A percentile compares a stretch with the other conserved stretches of the same genome.
Evolutionary conservation across 768 basidiomycete species (phyloP).

Genomic region (Russula emetica): DNA sequence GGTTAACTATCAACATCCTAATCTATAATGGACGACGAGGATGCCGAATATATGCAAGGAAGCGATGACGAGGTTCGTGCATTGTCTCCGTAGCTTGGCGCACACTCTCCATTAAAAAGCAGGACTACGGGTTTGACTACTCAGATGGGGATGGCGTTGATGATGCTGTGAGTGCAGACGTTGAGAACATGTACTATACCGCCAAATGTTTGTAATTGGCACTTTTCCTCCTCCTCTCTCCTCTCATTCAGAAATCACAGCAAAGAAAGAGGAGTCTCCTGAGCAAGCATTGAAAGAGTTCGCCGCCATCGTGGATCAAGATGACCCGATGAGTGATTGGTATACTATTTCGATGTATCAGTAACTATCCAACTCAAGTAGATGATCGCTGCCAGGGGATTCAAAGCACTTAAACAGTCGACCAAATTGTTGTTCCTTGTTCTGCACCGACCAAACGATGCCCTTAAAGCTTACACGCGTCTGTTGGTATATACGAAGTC

Average conservation of each 20-base stretch:
- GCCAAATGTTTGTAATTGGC: slow-evolving; percentile 75
- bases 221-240: background rate
- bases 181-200: slow-evolving; percentile 98
- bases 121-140: slow-evolving; percentile 97
- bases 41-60: slow-evolving; percentile 91
- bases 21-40: slow-evolving; percentile 78
- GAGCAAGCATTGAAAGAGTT: slow-evolving; percentile 91
- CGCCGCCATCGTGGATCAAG: slow-evolving; percentile 79
- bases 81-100: slow-evolving; percentile 19
- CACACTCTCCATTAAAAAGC: slow-evolving; percentile 18
- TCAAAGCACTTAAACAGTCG: slow-evolving; percentile 97
- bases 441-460: slow-evolving; percentile 75
- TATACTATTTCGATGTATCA: slow-evolving; percentile 37
- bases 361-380: slow-evolving; percentile 2
- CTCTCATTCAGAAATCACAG: slow-evolving; percentile 40
- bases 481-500: slow-evolving; percentile 93
- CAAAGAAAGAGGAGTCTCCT: slow-evolving; percentile 90
- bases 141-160: slow-evolving; percentile 85
- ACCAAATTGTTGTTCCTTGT: slow-evolving; percentile 88
- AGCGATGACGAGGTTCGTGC: slow-evolving; percentile 71
- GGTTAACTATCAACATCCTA: slow-evolving; percentile 5
- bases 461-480: slow-evolving; percentile 78
- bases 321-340: slow-evolving; percentile 94
- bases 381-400: slow-evolving; percentile 65
- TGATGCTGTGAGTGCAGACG: slow-evolving; percentile 75